A percentile compares a stretch with the other conserved stretches of the same genome.
phyloP scores from a whole-genome alignment of 208 protist species.

The Novymonas esmeraldas region DNA sequence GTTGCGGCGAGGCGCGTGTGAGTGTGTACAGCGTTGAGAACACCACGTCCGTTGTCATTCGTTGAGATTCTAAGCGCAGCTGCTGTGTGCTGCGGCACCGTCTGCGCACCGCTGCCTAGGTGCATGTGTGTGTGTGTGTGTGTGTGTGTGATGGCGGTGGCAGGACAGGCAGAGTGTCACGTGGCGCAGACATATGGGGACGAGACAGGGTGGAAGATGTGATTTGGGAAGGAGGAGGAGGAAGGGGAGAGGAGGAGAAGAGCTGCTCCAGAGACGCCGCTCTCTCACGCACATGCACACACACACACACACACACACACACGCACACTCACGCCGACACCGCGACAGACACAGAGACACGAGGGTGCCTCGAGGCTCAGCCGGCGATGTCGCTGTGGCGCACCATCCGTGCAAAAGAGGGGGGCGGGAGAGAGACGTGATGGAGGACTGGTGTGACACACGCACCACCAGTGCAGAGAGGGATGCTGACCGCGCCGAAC shows the following conservation, averaged over 20 bases:
- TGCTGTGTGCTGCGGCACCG: too few relatives aligned
- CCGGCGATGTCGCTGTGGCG: too few relatives aligned
- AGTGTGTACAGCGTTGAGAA: too few relatives aligned
- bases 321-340: too few relatives aligned
- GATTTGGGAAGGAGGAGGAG: neutral
- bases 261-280: neutral
- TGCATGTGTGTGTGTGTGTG: neutral
- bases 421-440: neutral
- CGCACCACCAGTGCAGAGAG: too few relatives aligned
- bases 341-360: too few relatives aligned
- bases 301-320: neutral
- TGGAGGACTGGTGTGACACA: too few relatives aligned
- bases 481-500: too few relatives aligned
- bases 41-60: too few relatives aligned
- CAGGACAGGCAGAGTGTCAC: neutral
- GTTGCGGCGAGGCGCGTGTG: neutral
- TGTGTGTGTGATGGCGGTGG: neutral
- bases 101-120: too few relatives aligned
- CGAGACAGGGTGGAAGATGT: neutral
- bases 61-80: too few relatives aligned
- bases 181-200: neutral
- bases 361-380: too few relatives aligned
- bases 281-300: neutral
- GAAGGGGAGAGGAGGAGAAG: neutral
- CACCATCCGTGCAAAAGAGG: neutral